Evolutionary conservation across 306 rosid genomes (phyloP).

Genomic region (Quercus dentata): DNA sequence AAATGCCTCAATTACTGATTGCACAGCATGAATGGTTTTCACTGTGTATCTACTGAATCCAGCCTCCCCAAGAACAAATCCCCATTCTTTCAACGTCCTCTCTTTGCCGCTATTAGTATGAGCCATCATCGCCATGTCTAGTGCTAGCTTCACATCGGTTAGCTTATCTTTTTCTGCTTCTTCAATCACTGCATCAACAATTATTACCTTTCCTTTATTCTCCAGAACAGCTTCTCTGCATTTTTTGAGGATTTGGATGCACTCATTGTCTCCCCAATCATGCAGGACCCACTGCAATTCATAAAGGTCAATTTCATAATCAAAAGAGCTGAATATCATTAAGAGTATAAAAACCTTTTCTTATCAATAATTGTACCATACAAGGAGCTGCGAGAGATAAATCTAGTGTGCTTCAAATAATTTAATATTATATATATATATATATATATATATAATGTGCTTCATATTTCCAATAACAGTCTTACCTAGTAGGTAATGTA

Average conservation of each 20-base stretch:
- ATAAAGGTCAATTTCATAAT: neutral
- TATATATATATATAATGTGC: no score
- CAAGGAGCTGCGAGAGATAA: no score
- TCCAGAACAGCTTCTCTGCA: slow-evolving; percentile 45
- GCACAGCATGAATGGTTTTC: slow-evolving; percentile 30
- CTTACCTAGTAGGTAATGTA: no score
- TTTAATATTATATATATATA: no score
- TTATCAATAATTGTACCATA: no score
- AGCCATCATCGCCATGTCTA: slow-evolving; percentile 69
- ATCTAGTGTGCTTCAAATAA: no score
- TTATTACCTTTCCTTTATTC: slow-evolving; percentile 57
- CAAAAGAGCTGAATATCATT: neutral
- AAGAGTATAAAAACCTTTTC: no score
- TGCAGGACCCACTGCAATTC: slow-evolving; percentile 48
- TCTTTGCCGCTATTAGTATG: slow-evolving; percentile 51
- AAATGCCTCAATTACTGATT: slow-evolving; percentile 44
- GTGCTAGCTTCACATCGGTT: slow-evolving; percentile 38
- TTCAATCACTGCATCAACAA: slow-evolving; percentile 45
- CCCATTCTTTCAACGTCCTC: slow-evolving; percentile 53
- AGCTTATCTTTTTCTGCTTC: slow-evolving; percentile 1
- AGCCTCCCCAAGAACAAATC: slow-evolving; percentile 39
- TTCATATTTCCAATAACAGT: no score
- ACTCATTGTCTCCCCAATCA: slow-evolving; percentile 59
- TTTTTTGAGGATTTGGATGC: slow-evolving; percentile 46
- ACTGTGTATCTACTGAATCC: slow-evolving; percentile 37